Evolutionary conservation across 768 basidiomycete genomes (phyloP).

Genomic region (Suillus occidentalis): DNA sequence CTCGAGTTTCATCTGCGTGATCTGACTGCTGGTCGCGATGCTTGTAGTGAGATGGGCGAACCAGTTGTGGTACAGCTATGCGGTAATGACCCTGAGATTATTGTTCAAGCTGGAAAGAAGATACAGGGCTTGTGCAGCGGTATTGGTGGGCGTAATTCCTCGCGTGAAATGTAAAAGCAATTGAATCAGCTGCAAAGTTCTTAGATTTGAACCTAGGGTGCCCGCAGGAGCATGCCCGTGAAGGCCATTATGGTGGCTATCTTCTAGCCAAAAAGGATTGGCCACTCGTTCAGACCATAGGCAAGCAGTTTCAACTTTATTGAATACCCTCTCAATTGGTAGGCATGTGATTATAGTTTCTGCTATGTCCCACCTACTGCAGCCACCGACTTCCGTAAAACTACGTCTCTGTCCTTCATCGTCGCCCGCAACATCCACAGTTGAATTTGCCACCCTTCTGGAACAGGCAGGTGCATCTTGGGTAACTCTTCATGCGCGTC

Average conservation of each 20-base stretch:
- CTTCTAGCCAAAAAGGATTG: slow-evolving; percentile 73
- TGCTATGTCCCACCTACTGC: slow-evolving; percentile 60
- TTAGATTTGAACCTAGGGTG: slow-evolving; percentile 82
- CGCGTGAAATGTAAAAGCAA: not conserved
- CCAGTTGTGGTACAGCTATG: slow-evolving; percentile 74
- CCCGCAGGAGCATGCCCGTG: slow-evolving; percentile 67
- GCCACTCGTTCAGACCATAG: slow-evolving; percentile 64
- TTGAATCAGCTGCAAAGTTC: slow-evolving; percentile 13
- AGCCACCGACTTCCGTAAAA: slow-evolving; percentile 66
- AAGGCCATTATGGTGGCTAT: slow-evolving; percentile 73
- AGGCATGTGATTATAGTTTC: slow-evolving; percentile 45
- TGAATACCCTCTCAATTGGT: not conserved
- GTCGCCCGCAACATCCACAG: slow-evolving; percentile 45
- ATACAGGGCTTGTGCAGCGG: slow-evolving; percentile 64
- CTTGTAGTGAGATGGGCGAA: slow-evolving; percentile 8
- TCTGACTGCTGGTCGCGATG: slow-evolving; percentile 29
- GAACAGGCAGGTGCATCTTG: slow-evolving; percentile 69
- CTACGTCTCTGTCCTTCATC: slow-evolving; percentile 53
- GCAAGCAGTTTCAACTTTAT: slow-evolving; percentile 35
- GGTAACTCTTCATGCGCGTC: slow-evolving; percentile 73
- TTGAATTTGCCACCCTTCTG: slow-evolving; percentile 54
- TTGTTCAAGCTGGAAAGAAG: slow-evolving; percentile 61
- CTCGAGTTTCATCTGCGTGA: slow-evolving; percentile 63
- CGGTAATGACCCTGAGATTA: slow-evolving; percentile 63
- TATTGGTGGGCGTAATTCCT: slow-evolving; percentile 50